phyloP scores from a whole-genome alignment of 257 asterid genomes.

The Fraxinus pennsylvanica region DNA sequence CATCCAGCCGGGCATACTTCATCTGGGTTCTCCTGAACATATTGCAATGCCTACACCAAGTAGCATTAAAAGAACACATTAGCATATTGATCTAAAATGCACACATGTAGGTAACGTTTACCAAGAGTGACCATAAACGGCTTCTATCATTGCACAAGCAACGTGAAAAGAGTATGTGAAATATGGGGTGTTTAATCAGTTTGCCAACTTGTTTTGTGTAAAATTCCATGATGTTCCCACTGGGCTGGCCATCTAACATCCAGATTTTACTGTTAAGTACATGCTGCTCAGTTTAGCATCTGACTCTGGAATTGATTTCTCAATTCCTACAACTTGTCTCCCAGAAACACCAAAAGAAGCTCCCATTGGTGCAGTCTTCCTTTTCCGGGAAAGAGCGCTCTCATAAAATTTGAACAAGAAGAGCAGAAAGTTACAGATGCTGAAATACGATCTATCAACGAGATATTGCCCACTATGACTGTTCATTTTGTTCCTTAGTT shows the following conservation, averaged over 20 bases:
- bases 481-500: not conserved
- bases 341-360: not conserved
- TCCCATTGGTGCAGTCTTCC: not conserved
- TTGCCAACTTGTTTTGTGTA: not conserved
- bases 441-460: not conserved
- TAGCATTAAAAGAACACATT: not conserved
- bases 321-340: not conserved
- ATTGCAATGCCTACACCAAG: constrained; percentile 76
- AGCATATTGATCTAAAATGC: not conserved
- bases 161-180: not conserved
- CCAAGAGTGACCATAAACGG: not conserved
- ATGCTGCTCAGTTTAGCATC: not conserved
- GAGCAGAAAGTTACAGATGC: not conserved
- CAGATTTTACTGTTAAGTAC: not conserved
- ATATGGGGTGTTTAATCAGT: not conserved
- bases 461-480: not conserved
- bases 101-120: not conserved
- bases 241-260: not conserved
- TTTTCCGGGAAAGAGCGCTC: not conserved
- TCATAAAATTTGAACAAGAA: not conserved
- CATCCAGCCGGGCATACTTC: constrained; percentile 99
- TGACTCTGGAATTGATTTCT: not conserved
- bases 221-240: not conserved
- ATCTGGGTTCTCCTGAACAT: constrained; percentile 94
- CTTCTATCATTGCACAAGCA: not conserved